phyloP scores from a whole-genome alignment of 2,329 filamentous ascomycete genomes.

The Elsinoe arachidis region DNA sequence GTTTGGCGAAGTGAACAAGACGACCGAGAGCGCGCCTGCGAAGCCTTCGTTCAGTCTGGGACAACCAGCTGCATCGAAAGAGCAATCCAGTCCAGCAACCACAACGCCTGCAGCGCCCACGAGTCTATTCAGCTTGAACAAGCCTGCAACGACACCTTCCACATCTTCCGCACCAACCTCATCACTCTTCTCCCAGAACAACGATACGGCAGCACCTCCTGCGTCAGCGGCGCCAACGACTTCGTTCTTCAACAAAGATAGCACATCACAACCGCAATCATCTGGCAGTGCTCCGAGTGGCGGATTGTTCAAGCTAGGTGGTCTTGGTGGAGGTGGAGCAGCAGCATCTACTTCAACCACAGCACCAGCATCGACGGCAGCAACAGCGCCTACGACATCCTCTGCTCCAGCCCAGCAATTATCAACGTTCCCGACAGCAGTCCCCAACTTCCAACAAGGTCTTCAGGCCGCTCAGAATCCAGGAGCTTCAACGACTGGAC shows the following conservation, averaged over 20 bases:
- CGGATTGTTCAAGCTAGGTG: constrained; percentile 14
- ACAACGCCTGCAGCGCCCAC: constrained; percentile 7
- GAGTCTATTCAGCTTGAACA: constrained; percentile 7
- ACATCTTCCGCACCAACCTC: constrained; percentile 5
- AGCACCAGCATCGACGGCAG: constrained; percentile 18
- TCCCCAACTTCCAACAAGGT: constrained; percentile 34
- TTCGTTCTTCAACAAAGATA: constrained; percentile 1
- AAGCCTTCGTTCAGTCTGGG: neutral
- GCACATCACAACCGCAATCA: constrained; percentile 1
- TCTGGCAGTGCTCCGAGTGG: constrained; percentile 12
- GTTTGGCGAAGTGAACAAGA: constrained; percentile 7
- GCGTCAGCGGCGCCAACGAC: constrained; percentile 10
- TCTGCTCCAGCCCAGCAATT: constrained; percentile 11
- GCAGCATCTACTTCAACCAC: constrained; percentile 15
- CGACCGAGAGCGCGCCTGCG: neutral
- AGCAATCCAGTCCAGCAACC: neutral
- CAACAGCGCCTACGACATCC: constrained; percentile 17
- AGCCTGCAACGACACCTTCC: neutral
- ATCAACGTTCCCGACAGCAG: constrained; percentile 21
- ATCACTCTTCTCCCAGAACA: constrained; percentile 15
- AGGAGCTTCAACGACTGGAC: constrained; percentile 68
- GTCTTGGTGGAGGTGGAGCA: neutral
- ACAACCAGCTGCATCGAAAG: constrained; percentile 8
- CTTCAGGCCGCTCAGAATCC: too few relatives aligned
- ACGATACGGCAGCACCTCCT: constrained; percentile 13